Evolutionary conservation across 768 basidiomycete species (phyloP), one percentile per base, ranked within the genome.

Genomic region (Russula ochroleuca): DNA sequence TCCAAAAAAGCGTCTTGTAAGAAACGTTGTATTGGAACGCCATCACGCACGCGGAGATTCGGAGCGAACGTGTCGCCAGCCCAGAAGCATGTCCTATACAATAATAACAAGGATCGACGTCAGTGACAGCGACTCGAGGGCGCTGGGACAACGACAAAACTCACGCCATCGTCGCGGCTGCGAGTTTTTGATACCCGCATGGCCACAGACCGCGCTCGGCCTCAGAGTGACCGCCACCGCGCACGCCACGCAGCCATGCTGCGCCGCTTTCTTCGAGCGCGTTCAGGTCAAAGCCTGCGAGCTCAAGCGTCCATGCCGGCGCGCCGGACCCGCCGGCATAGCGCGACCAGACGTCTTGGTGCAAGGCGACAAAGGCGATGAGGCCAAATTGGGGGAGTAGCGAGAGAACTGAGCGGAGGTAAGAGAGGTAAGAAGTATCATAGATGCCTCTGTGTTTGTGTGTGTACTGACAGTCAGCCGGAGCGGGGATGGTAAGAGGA

Each of bases 331-430:
- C 96, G 9, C 96, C 96, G 3, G 86, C 85, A 69, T 94, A 95
- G 5, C 96, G 85, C 0, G 94, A 96, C 91, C 93, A 98, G 37
- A 98, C 93, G 72, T 98, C 94, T 73, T 96, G 96, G 72, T 98
- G 96, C 61, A 96, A 72, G 11, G 85, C 85, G 19, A 95, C 81
- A 68, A 91, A 92, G 2, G 88, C 87, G 3, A 79, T 77, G 37
- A 94, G 72, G 15, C 88, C 87, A 64, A 88, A 93, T 64, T 85
- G 72, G 0, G 92, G 88, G 28, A 93, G 77, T 28, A 90, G 70
- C 0, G 83, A 81, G 10, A 93, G 76, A 2, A 99, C 75, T 1
- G 76, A 70, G 61, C 84, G 84, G 35, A 99, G 76, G 71, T 98
- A 98, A 19, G 79, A 71, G 5, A 98, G 78, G 73, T 97, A 98